Conservation (phyloP, 805 yeast genomes). For the Lachancea meyersii region DNA sequence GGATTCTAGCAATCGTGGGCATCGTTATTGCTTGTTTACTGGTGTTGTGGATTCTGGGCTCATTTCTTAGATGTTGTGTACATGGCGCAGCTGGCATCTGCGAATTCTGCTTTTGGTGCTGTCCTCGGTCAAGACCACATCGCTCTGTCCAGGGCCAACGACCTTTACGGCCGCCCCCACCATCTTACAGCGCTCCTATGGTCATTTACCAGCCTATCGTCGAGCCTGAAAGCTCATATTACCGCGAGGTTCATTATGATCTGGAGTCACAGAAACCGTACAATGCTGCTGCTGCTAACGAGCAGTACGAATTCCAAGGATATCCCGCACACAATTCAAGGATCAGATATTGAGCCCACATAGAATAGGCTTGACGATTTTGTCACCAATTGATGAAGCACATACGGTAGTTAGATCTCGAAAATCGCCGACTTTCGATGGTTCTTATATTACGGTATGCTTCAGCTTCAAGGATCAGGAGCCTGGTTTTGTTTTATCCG, state of each 20-base stretch:
- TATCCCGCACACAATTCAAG: not conserved
- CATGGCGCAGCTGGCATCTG: slow-evolving; percentile 50
- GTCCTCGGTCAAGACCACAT: slow-evolving; percentile 23
- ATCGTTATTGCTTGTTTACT: slow-evolving; percentile 53
- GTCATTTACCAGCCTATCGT: slow-evolving; percentile 31
- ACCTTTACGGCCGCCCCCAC: not conserved
- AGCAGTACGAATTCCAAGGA: slow-evolving; percentile 44
- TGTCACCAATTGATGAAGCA: no score
- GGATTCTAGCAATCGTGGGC: slow-evolving; percentile 69
- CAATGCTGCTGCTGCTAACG: slow-evolving; percentile 49
- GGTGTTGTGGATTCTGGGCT: slow-evolving; percentile 49
- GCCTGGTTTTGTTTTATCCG: no score
- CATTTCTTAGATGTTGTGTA: slow-evolving; percentile 49
- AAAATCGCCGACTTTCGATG: not conserved
- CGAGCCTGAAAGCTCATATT: slow-evolving; percentile 22
- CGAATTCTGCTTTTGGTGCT: slow-evolving; percentile 50
- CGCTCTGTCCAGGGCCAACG: not conserved
- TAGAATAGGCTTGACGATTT: no score
- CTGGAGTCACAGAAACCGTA: slow-evolving; percentile 21
- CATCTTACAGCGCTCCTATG: slow-evolving; percentile 6
- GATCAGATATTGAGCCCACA: not conserved
- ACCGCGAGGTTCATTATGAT: slow-evolving; percentile 22
- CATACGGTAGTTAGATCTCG: no score
- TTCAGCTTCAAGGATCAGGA: no score
- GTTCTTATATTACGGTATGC: not conserved